Evolutionary conservation across 2,329 filamentous ascomycete genomes (phyloP), one percentile per base, ranked within the genome.

Genomic region (Cadophora gregata): DNA sequence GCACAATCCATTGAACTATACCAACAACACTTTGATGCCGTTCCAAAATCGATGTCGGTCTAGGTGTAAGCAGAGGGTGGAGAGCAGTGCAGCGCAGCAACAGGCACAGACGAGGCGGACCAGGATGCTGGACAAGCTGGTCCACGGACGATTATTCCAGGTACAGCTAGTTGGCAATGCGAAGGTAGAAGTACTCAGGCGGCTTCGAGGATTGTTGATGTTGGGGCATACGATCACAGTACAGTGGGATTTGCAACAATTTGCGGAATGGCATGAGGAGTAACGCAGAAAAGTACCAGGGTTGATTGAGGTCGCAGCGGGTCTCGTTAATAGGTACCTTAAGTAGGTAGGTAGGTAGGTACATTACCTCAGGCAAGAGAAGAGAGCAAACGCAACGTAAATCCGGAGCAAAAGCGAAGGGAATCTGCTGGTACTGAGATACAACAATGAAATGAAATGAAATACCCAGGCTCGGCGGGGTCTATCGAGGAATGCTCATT

Each of bases 281-380:
- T 56, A 68, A 62, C 55, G 68, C 67, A 71, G 62, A 71, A 71
- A 70, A 70, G 65, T 59, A 64, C 70, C 63, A 65, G 71, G 71
- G 62, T 71, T 59, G 58, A 63, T 71, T 59, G 58, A 66, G 59
- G 68, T 69, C 64, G 70, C 67, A 68, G 71, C 68, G 67, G 67
- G 67, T 67, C 68, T 65, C 53, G 65, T 48, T 16, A 58, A 33
- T 16, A 51, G 21, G 10, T n/a, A n/a, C n/a, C n/a, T n/a, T n/a
- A n/a, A n/a, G n/a, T n/a, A n/a, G n/a, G n/a, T n/a, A n/a, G n/a
- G n/a, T n/a, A n/a, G n/a, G n/a, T n/a, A n/a, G n/a, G n/a, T n/a
- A n/a, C n/a, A n/a, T n/a, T n/a, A n/a, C n/a, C n/a, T n/a, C 7
- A 47, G 42, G n/a, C 9, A 21, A 47, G n/a, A 47, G 42, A 47